Conservation (phyloP, 306 rosid species). For the Corylus americana region DNA sequence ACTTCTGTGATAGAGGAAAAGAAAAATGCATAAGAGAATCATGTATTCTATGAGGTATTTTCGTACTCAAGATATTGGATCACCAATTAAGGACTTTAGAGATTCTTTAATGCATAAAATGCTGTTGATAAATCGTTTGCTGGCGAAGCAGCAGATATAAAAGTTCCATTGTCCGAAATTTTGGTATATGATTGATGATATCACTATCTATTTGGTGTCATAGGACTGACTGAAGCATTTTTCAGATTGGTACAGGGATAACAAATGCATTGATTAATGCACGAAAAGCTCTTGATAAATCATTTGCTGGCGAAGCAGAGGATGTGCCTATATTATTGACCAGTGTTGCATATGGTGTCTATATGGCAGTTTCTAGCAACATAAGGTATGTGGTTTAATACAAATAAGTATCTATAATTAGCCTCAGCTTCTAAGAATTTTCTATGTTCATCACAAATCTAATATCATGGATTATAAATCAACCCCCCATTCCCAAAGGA, state of each 20-base stretch:
- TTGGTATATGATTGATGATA: neutral
- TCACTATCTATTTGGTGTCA: neutral
- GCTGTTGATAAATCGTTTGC: too few relatives aligned
- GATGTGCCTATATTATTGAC: conserved; percentile 83
- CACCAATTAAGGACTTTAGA: neutral
- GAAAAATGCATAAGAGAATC: neutral
- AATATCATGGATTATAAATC: too few relatives aligned
- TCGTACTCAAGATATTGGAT: neutral
- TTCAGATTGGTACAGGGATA: conserved; percentile 83
- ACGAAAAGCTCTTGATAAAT: conserved; percentile 69
- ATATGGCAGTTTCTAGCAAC: too few relatives aligned
- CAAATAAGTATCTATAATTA: too few relatives aligned
- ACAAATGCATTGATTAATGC: conserved; percentile 75
- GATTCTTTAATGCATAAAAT: neutral
- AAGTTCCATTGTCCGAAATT: neutral
- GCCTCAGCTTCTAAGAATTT: too few relatives aligned
- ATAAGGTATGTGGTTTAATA: too few relatives aligned
- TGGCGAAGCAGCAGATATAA: too few relatives aligned
- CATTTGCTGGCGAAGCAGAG: conserved; percentile 72
- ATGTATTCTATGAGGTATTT: too few relatives aligned
- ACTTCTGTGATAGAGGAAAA: neutral
- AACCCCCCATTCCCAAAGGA: too few relatives aligned
- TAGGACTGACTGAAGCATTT: conserved; percentile 8
- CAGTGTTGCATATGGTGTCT: conserved; percentile 81
- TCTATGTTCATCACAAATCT: too few relatives aligned